phyloP scores from a whole-genome alignment of 163 green algal species.

The Scenedesmus sp. region DNA sequence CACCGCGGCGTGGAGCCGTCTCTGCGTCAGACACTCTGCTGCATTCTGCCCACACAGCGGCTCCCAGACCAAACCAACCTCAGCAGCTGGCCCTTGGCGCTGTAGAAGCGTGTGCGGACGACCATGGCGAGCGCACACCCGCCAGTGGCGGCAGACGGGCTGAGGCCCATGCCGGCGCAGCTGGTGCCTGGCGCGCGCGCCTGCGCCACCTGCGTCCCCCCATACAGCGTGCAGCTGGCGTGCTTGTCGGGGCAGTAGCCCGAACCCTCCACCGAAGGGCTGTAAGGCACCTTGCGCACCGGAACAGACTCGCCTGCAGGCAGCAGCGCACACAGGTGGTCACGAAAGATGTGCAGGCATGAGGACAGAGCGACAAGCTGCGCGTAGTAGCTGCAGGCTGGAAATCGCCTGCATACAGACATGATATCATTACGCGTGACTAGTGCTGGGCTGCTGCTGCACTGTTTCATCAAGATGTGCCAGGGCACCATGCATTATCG shows the following conservation, averaged over 20 bases:
- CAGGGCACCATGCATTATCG: neutral
- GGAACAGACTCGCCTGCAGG: conserved; percentile 69
- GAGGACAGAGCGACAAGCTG: neutral
- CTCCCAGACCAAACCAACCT: conserved; percentile 36
- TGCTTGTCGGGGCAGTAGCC: conserved; percentile 73
- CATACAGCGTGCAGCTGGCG: conserved; percentile 77
- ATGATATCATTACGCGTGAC: too few species aligned
- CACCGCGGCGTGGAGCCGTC: neutral
- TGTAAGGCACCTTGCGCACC: conserved; percentile 74
- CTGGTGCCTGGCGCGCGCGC: conserved; percentile 49
- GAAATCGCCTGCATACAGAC: too few species aligned
- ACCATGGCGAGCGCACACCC: conserved; percentile 73
- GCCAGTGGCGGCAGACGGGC: conserved; percentile 5
- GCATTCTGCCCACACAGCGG: neutral
- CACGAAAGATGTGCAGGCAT: neutral
- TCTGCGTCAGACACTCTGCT: neutral
- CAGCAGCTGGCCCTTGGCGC: conserved; percentile 81
- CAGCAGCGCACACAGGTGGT: neutral
- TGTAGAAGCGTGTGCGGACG: conserved; percentile 75
- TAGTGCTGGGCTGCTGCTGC: neutral
- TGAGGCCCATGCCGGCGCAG: neutral
- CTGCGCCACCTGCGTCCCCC: conserved; percentile 78
- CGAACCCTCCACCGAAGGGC: conserved; percentile 63
- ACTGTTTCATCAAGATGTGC: neutral
- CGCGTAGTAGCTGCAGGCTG: neutral